Conservation (phyloP, 2,329 filamentous ascomycete species). For the Stachybotrys elegans region DNA sequence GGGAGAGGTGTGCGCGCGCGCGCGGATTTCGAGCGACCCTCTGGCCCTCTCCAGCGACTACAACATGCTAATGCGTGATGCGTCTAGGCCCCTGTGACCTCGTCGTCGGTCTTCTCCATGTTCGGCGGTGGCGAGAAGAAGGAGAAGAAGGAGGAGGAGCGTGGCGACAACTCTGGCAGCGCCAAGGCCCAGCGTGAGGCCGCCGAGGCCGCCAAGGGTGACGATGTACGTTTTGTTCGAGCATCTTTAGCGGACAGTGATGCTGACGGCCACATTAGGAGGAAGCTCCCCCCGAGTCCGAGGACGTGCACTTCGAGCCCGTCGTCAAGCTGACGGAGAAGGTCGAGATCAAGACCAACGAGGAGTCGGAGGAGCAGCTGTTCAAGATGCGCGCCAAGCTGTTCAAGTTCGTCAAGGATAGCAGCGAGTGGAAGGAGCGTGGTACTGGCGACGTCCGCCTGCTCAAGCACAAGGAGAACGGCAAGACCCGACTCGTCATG, state of each 20-base stretch:
- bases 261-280: conserved; percentile 27
- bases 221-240: conserved; percentile 41
- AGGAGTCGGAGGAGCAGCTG: conserved; percentile 92
- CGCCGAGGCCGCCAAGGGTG: conserved; percentile 52
- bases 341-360: conserved; percentile 95
- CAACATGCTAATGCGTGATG: no score
- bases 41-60: conserved; percentile 16
- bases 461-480: conserved; percentile 98
- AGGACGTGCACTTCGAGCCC: conserved; percentile 95
- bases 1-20: no score
- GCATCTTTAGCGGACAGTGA: conserved; percentile 6
- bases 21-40: no score
- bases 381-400: conserved; percentile 99
- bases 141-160: conserved; percentile 86
- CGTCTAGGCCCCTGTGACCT: conserved; percentile 39
- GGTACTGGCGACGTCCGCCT: conserved; percentile 94
- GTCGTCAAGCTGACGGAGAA: conserved; percentile 95
- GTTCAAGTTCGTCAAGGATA: conserved; percentile 93
- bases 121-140: conserved; percentile 97
- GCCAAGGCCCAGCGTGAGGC: conserved; percentile 69
- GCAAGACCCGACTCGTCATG: conserved; percentile 97
- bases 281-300: conserved; percentile 77
- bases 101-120: conserved; percentile 87
- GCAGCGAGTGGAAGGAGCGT: conserved; percentile 97
- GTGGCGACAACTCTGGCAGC: conserved; percentile 82